Evolutionary conservation across 163 green algal genomes (phyloP).

Genomic region (Prototheca stagnorum): DNA sequence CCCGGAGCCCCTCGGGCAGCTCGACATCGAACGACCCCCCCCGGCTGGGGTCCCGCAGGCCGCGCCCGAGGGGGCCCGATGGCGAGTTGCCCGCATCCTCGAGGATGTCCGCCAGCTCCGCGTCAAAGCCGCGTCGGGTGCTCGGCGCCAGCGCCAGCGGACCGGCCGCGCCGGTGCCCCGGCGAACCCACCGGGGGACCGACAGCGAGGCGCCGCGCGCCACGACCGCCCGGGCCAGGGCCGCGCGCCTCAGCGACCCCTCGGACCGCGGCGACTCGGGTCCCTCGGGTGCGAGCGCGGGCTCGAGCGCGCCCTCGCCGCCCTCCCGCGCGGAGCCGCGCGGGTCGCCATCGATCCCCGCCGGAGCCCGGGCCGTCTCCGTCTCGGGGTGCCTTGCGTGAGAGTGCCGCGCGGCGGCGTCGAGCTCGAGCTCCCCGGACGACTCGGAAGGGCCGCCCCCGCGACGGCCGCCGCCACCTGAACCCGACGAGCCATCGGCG

Average conservation of each 20-base stretch:
- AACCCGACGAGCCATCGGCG: no score
- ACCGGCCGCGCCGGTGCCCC: not conserved
- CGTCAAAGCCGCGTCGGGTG: slow-evolving; percentile 1
- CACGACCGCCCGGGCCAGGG: not conserved
- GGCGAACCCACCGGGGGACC: not conserved
- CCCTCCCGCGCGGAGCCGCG: no score
- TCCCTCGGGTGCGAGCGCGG: no score
- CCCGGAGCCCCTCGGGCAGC: not conserved
- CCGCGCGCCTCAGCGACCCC: not conserved
- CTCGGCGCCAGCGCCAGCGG: not conserved
- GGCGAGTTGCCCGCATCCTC: slow-evolving; percentile 14
- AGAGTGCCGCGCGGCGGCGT: no score
- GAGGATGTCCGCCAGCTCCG: slow-evolving; percentile 7
- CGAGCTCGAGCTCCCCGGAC: no score
- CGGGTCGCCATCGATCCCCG: no score
- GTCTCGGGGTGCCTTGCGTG: no score
- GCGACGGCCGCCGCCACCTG: no score
- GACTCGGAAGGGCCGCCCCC: no score
- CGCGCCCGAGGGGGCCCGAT: slow-evolving; percentile 12
- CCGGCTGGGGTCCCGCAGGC: slow-evolving; percentile 1
- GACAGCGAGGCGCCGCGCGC: not conserved
- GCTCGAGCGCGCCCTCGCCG: no score
- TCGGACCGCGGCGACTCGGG: not conserved
- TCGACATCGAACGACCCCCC: not conserved
- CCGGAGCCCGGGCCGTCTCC: no score